Conservation (phyloP, 2,329 filamentous ascomycete species). For the Pseudogymnoascus sp. region DNA sequence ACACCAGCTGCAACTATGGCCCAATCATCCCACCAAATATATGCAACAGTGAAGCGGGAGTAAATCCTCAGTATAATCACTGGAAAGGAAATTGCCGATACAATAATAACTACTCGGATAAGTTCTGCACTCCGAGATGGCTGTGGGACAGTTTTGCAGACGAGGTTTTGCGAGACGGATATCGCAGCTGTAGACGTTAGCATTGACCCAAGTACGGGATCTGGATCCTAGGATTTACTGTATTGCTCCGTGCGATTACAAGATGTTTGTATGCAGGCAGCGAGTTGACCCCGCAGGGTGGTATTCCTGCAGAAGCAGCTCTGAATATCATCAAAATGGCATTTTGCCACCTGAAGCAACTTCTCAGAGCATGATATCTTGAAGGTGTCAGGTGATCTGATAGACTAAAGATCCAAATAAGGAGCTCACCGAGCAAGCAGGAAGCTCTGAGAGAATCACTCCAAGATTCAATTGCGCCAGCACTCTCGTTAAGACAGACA, state of each 20-base stretch:
- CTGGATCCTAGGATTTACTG: conserved; percentile 6
- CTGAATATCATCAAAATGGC: background rate
- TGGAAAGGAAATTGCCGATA: conserved; percentile 16
- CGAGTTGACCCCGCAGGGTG: conserved; percentile 12
- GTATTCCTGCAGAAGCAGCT: conserved; percentile 18
- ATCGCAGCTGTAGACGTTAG: background rate
- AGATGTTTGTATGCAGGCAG: conserved; percentile 10
- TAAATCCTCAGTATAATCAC: conserved; percentile 16
- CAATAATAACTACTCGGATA: conserved; percentile 11
- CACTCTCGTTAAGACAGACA: too few species aligned
- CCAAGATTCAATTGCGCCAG: too few species aligned
- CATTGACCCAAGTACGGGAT: too few species aligned
- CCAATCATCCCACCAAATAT: conserved; percentile 21
- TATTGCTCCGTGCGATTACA: conserved; percentile 17
- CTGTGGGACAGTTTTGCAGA: conserved; percentile 14
- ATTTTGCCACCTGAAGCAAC: background rate
- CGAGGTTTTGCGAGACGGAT: conserved; percentile 12
- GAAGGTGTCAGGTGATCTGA: background rate
- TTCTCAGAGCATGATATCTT: background rate
- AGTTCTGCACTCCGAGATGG: conserved; percentile 14
- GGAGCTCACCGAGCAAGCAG: background rate
- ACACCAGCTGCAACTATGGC: conserved; percentile 15
- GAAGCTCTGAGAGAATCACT: background rate
- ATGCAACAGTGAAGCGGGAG: conserved; percentile 14
- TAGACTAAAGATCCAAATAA: too few species aligned